Evolutionary conservation across 164 flowering plant species (phyloP).

Genomic region (Malania oleifera): DNA sequence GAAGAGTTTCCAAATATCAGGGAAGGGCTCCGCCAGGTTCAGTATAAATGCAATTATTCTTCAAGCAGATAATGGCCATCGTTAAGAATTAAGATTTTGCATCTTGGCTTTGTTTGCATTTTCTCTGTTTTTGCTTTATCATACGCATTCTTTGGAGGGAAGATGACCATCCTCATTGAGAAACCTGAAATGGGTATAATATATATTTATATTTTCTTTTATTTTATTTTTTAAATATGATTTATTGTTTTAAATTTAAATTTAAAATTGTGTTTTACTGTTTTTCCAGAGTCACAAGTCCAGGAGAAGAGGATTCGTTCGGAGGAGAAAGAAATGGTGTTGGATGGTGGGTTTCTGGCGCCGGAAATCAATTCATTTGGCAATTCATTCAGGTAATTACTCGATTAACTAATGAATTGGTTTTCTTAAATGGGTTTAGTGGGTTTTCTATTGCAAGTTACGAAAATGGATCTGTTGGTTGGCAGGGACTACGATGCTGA

Average conservation of each 20-base stretch:
- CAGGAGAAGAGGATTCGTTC: constrained; percentile 15
- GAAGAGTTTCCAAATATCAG: no score
- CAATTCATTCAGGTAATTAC: constrained; percentile 20
- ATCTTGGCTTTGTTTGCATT: no score
- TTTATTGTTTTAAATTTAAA: neutral
- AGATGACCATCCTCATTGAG: constrained; percentile 21
- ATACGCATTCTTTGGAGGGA: neutral
- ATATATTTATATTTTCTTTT: neutral
- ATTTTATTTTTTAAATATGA: neutral
- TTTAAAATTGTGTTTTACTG: neutral
- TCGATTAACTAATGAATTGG: neutral
- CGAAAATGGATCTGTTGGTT: neutral
- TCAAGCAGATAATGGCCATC: no score
- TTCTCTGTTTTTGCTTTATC: no score
- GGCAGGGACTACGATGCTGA: constrained; percentile 30
- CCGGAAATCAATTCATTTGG: constrained; percentile 23
- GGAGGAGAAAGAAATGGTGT: constrained; percentile 23
- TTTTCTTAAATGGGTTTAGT: neutral
- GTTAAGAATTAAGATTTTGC: no score
- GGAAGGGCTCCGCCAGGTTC: no score
- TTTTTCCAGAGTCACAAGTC: constrained; percentile 13
- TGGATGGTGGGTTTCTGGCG: constrained; percentile 27
- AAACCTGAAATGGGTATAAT: constrained; percentile 15
- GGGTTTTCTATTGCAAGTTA: neutral
- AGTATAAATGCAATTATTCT: no score